Base-by-base conservation (phyloP, 805 yeast species). In the Wickerhamomyces bovis region DNA sequence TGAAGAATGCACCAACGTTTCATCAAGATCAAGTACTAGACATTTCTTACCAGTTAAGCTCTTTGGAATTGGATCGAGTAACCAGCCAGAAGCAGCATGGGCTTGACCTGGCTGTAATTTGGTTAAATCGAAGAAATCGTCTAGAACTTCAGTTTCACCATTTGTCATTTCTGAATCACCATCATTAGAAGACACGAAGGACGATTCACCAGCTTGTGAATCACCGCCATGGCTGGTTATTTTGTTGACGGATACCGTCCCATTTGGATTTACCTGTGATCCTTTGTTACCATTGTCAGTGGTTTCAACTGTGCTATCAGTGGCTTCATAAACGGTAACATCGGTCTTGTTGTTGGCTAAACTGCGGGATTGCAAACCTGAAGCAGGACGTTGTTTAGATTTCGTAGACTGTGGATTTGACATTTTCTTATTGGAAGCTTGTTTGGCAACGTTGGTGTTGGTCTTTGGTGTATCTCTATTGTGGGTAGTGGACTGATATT, bases 1-100 rank as follows among this genome's bases (percentile, higher is more conserved):
- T 7, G 95, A 84, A 2, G 96, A 87, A 65, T 94, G 99, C 28
- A 94, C 99, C 49, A 94, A 76, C 3, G 99, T 94, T 67, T 94
- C 99, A 66, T 94, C 99, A 53, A 94, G 71, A 67, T 94, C 99
- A 45, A 94, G 73, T 13, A 94, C 86, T 30, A 94, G 75, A 65
- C 97, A 90, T 66, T 94, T 94, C 48, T 85, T 82, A 46, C 77
- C 77, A 43, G 73, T 69, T 46, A 85, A 73, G 42, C 67, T 63
- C 9, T 65, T 57, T 21, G 70, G 66, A 40, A 79, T 75, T 21
- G 80, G 76, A 44, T 84, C 78, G 53, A 92, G 68, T 43, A 89
- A 73, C 69, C 74, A 77, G 6, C 85, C 88, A 4, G 84, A 78
- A 7, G 78, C 71, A 36, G 86, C 77, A 57, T 74, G 80, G 7